Evolutionary conservation across 208 protist genomes (phyloP), one percentile per base, ranked within the genome.

Genomic region (Trypanosoma rangeli): DNA sequence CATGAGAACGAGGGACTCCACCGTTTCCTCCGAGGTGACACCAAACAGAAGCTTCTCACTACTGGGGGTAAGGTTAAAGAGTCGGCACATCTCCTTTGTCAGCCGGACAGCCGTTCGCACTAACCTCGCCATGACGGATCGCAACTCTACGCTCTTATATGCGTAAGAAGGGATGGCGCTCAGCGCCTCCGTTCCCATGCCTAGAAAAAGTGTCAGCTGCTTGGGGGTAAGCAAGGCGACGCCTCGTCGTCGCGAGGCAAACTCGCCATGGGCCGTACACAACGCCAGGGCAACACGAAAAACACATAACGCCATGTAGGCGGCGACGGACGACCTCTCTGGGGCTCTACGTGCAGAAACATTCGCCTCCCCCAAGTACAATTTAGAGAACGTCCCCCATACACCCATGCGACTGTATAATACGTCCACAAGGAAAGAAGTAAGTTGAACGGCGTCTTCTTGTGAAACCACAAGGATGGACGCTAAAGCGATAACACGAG

Each of bases 151-250:
- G 28, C 10, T 60, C 1, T 24, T 18, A 20, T 1, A 18, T 20
- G 16, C 39, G 24, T 70, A 33, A 5, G 62, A 28, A 39, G 72
- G 33, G 15, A 74, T 60, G 12, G 46, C 12, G 33, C 44, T 35
- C 22, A 80, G n/a, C 9, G 59, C 46, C 29, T 64, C 62, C 39
- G 49, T 29, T 7, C 29, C n/a, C 24, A 80, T 68, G n/a, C 64
- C 65, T 33, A 80, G 31, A 55, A 80, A 35, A 61, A 76, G 58
- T n/a, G n/a, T 62, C 24, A 80, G 54, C 16, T 80, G 69, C 24
- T 55, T 72, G 24, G 54, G 50, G 18, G 58, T 70, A 5, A 74
- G 39, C 26, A 68, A 20, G 9, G 12, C 15, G 53, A 39, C 29
- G 35, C 54, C 61, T 8, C 46, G 46, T 15, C 57, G 28, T 49